Evolutionary conservation across 805 yeast genomes (phyloP), one percentile per base, ranked within the genome.

Genomic region (Candida patagonica): DNA sequence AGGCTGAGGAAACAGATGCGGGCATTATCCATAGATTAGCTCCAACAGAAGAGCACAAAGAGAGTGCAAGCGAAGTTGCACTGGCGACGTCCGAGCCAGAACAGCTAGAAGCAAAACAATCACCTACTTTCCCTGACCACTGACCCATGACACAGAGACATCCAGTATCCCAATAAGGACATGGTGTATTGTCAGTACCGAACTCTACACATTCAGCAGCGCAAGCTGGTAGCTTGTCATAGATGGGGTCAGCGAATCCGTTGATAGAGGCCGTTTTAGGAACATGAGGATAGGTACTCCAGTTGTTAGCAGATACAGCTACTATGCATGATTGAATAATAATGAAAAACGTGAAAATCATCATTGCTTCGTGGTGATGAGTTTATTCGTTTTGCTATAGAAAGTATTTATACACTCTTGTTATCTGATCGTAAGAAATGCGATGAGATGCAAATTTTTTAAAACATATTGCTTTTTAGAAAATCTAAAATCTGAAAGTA

Each of bases 111-210:
- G 67, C 70, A 35, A 67, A 48, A 50, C 74, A 69, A 32, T 56
- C 56, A 13, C 62, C 73, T 7, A 69, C 73, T 42, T 53, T 42
- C 2, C 72, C 73, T 23, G 69, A 60, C 71, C 71, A 69, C 46
- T 67, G 70, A n/a, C 72, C 70, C 73, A 69, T 67, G 20, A 69
- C 70, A 49, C 73, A 69, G 35, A 69, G 58, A 45, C 74, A 68
- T 5, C 74, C 74, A 30, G 73, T 66, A 47, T 68, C 74, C 73
- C 73, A 68, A 51, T 68, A 66, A 30, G 74, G 74, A 47, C 74
- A 70, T 17, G 73, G 73, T 5, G 74, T 70, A 38, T 62, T 66
- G 26, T 57, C 23, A 7, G 41, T 35, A 20, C 34, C 24, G 27
- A 52, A 45, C 36, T 62, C 52, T 13, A 64, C 70, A 54, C 74